Evolutionary conservation across 768 basidiomycete species (phyloP).

Genomic region (Omphalotus guepiniiformis): DNA sequence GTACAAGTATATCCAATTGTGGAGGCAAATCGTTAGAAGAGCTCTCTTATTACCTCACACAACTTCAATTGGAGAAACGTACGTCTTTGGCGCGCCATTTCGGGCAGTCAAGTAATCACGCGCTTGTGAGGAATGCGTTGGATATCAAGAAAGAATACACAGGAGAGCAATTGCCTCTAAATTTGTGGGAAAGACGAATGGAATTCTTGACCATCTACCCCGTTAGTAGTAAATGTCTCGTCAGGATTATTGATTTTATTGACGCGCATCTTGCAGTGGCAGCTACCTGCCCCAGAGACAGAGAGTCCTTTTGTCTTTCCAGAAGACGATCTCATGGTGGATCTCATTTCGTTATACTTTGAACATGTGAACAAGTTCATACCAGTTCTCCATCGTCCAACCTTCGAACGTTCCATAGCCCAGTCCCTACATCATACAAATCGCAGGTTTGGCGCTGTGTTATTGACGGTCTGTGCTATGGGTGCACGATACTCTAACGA

Average conservation of each 20-base stretch:
- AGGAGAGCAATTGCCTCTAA: constrained; percentile 12
- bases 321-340: constrained; percentile 31
- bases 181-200: constrained; percentile 7
- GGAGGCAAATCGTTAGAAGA: background rate
- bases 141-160: constrained; percentile 35
- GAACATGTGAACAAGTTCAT: constrained; percentile 29
- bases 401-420: constrained; percentile 39
- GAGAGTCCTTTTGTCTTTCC: constrained; percentile 30
- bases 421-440: constrained; percentile 37
- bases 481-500: constrained; percentile 43
- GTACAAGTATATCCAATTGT: background rate
- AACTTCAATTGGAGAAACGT: constrained; percentile 7
- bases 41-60: constrained; percentile 1
- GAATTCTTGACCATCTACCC: constrained; percentile 22
- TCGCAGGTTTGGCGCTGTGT: constrained; percentile 36
- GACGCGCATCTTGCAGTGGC: constrained; percentile 11
- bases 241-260: background rate
- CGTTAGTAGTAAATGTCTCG: background rate
- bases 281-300: constrained; percentile 6
- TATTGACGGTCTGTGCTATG: constrained; percentile 50
- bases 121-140: constrained; percentile 31
- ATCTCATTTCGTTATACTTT: constrained; percentile 53
- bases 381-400: constrained; percentile 49
- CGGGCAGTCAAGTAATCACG: constrained; percentile 30
- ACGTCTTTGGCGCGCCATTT: constrained; percentile 21